Evolutionary conservation across 176 grass and related monocot species (phyloP).

Genomic region (Miscanthus lutarioriparius): DNA sequence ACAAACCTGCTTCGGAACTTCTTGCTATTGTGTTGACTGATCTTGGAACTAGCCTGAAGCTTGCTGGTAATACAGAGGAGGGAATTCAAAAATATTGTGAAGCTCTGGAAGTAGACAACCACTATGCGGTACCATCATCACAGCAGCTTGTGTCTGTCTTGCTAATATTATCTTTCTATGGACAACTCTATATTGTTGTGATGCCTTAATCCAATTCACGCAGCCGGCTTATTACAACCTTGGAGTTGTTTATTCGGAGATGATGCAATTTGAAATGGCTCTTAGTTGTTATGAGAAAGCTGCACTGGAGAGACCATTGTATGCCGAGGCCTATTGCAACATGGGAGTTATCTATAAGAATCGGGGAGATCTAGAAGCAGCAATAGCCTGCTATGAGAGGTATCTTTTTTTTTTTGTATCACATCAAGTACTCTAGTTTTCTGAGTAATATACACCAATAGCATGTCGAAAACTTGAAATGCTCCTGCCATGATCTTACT

Average conservation of each 20-base stretch:
- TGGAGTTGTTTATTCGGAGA: conserved; percentile 96
- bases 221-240: conserved; percentile 99
- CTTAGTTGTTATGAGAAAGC: conserved; percentile 98
- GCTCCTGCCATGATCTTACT: conserved; percentile 32
- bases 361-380: conserved; percentile 89
- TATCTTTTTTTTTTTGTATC: conserved; percentile 16
- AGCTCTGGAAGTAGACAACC: conserved; percentile 84
- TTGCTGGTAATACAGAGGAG: conserved; percentile 89
- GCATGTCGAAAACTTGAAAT: conserved; percentile 20
- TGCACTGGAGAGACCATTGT: conserved; percentile 89
- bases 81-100: conserved; percentile 98
- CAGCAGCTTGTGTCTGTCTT: conserved; percentile 20
- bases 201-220: conserved; percentile 34
- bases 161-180: conserved; percentile 14
- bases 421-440: conserved; percentile 20
- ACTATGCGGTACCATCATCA: conserved; percentile 75
- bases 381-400: conserved; percentile 97
- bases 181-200: conserved; percentile 5
- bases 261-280: conserved; percentile 95
- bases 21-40: conserved; percentile 97
- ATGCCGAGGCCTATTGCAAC: conserved; percentile 97
- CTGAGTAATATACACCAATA: conserved; percentile 8
- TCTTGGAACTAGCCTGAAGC: conserved; percentile 96
- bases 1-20: conserved; percentile 85
- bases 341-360: conserved; percentile 99